Base-by-base conservation (phyloP, 106 monocot species). In the Acanthochlamys bracteata region DNA sequence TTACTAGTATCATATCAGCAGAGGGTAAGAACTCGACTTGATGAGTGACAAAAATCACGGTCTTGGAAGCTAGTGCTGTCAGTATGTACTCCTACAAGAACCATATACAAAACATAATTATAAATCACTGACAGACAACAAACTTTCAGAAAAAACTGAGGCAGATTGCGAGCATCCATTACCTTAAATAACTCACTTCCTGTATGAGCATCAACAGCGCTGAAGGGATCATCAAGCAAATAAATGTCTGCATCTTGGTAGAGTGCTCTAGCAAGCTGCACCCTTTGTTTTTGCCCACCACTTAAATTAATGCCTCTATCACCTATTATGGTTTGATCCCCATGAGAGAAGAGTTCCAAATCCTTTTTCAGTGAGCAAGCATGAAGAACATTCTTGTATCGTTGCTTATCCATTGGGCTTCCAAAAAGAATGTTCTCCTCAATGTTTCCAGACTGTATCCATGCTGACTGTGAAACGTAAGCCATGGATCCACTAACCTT, bases 241-340 rank as follows among this genome's bases (percentile, higher is more conserved):
- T 95, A 95, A 45, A 95, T 90, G 42, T 95, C 95, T 24, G 86
- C 86, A 76, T 95, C 90, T 67, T 95, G 95, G 74, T 95, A 95
- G 20, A 95, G 82, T 54, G 95, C 95, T 82, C 95, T 81, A 24
- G 95, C 95, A 43, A 95, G 81, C 61, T 95, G 95, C 52, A 95
- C 84, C 58, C 95, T 82, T 73, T 95, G 95, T 61, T 95, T 95
- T 74, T 95, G 95, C 12, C 95, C 95, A 65, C 95, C 95, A 72
- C 95, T 95, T 41, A 95, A 57, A 73, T 90, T 95, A 53, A 95
- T 95, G 39, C 95, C 95, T 74, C 95, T 86, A 64, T 95, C 95
- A 39, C 95, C 95, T 66, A 95, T 95, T 15, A 95, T 82, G 22
- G 95, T 95, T 62, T 95, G 87, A 75, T 95, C 95, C 26, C 95